Percentiles rank a stretch among this genome's conserved stretches.
phyloP scores from a whole-genome alignment of 495 filamentous ascomycete species.

The Xylaria flabelliformis region DNA sequence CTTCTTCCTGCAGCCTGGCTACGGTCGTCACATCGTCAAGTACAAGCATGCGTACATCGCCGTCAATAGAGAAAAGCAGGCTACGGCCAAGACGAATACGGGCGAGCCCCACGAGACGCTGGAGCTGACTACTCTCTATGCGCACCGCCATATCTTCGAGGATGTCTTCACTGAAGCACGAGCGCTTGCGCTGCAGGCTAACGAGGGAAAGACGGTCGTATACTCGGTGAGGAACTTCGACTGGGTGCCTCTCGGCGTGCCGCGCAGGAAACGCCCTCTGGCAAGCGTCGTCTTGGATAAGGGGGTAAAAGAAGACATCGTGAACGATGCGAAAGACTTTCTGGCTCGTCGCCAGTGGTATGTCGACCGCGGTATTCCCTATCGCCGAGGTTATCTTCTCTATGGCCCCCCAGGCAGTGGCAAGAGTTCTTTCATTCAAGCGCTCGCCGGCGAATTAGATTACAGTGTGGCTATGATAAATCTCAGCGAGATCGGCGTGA shows the following conservation, averaged over 20 bases:
- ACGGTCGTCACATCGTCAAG: conserved; percentile 83
- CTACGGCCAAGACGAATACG: conserved; percentile 69
- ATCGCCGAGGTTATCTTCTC: conserved; percentile 89
- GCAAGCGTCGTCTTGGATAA: conserved; percentile 86
- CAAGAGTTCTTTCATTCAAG: conserved; percentile 96
- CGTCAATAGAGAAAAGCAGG: conserved; percentile 83
- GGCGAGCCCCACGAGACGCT: conserved; percentile 94
- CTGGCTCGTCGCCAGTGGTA: conserved; percentile 84
- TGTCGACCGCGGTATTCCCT: conserved; percentile 91
- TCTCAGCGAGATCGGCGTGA: conserved; percentile 89
- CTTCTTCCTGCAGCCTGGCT: conserved; percentile 89
- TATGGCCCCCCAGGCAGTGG: conserved; percentile 94
- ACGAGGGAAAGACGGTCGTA: conserved; percentile 93
- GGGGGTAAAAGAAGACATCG: conserved; percentile 84
- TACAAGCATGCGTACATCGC: conserved; percentile 82
- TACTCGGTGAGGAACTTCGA: conserved; percentile 81
- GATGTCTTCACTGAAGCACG: conserved; percentile 87
- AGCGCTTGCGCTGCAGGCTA: conserved; percentile 70
- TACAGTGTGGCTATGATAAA: conserved; percentile 96
- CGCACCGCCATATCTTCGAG: conserved; percentile 83
- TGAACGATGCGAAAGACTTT: conserved; percentile 86
- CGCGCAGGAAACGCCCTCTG: conserved; percentile 84
- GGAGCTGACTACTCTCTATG: conserved; percentile 88
- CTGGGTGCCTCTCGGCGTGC: conserved; percentile 82
- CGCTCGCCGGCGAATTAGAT: conserved; percentile 87